phyloP scores from a whole-genome alignment of 2,329 filamentous ascomycete genomes.

The Pseudocercospora crystallina region DNA sequence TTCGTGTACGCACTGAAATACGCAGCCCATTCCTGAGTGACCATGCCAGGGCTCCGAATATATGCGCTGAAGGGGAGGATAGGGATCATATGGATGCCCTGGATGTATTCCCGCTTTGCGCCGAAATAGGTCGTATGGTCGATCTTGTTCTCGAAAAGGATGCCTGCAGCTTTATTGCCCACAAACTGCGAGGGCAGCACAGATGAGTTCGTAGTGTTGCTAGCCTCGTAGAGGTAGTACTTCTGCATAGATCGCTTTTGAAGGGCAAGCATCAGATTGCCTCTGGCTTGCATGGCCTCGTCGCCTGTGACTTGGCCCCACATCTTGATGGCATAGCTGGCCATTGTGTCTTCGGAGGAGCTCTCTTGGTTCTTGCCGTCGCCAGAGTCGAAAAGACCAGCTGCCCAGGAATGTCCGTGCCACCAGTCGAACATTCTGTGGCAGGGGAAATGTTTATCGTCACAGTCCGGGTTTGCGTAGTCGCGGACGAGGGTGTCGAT shows the following conservation, averaged over 20 bases:
- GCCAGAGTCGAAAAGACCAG: constrained; percentile 67
- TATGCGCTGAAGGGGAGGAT: constrained; percentile 67
- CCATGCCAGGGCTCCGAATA: constrained; percentile 67
- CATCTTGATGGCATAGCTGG: constrained; percentile 85
- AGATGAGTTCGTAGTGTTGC: constrained; percentile 53
- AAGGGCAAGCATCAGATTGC: constrained; percentile 81
- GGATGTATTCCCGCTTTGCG: constrained; percentile 36
- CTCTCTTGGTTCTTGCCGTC: constrained; percentile 87
- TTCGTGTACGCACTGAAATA: constrained; percentile 68
- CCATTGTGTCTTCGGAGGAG: constrained; percentile 86
- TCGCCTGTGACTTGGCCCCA: constrained; percentile 83
- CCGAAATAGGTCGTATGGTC: constrained; percentile 93
- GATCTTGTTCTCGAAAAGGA: constrained; percentile 86
- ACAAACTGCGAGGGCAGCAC: constrained; percentile 75
- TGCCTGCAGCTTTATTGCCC: constrained; percentile 69
- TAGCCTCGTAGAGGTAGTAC: constrained; percentile 77
- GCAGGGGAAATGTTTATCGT: constrained; percentile 76
- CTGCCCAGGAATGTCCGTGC: constrained; percentile 91
- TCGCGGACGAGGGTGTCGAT: constrained; percentile 85
- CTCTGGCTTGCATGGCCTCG: constrained; percentile 71
- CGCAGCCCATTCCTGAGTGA: constrained; percentile 76
- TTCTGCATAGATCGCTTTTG: constrained; percentile 69
- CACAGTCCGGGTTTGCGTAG: constrained; percentile 69
- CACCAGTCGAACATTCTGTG: constrained; percentile 90
- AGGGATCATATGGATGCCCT: constrained; percentile 82